Evolutionary conservation across 208 protist genomes (phyloP).

Genomic region (Trypanosoma platydactyli): DNA sequence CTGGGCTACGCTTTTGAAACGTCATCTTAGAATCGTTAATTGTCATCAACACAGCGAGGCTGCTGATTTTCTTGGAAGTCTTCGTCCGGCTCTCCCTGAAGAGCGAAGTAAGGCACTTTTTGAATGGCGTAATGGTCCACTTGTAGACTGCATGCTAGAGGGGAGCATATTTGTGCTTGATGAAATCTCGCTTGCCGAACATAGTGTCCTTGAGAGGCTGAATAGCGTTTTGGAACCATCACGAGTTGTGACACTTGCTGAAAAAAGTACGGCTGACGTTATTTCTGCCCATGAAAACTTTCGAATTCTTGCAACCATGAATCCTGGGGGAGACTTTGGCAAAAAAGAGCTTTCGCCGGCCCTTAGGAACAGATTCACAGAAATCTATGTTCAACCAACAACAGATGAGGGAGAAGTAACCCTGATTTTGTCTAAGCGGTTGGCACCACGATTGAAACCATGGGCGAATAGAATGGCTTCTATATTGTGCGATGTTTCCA

Average conservation of each 20-base stretch:
- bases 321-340: slow-evolving; percentile 99
- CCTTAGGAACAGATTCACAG: slow-evolving; percentile 99
- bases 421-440: slow-evolving; percentile 89
- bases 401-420: slow-evolving; percentile 91
- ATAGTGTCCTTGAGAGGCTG: slow-evolving; percentile 99
- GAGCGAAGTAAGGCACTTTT: slow-evolving; percentile 93
- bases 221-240: slow-evolving; percentile 99
- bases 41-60: slow-evolving; percentile 99
- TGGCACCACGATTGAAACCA: slow-evolving; percentile 41
- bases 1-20: slow-evolving; percentile 81
- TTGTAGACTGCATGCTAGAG: slow-evolving; percentile 98
- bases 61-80: slow-evolving; percentile 97
- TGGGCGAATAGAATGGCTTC: slow-evolving; percentile 81
- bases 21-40: slow-evolving; percentile 97
- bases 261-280: slow-evolving; percentile 94
- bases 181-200: slow-evolving; percentile 99
- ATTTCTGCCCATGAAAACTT: slow-evolving; percentile 92
- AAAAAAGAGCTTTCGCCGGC: slow-evolving; percentile 99
- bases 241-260: slow-evolving; percentile 95
- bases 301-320: slow-evolving; percentile 99
- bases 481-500: slow-evolving; percentile 64
- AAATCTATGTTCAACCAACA: slow-evolving; percentile 98
- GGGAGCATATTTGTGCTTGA: slow-evolving; percentile 99
- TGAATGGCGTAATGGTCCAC: slow-evolving; percentile 98
- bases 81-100: slow-evolving; percentile 83